These are phyloP conservation scores for Quercus glauca DNA, from an alignment of 306 rosid species.

Conservation along the genomic window DNA sequence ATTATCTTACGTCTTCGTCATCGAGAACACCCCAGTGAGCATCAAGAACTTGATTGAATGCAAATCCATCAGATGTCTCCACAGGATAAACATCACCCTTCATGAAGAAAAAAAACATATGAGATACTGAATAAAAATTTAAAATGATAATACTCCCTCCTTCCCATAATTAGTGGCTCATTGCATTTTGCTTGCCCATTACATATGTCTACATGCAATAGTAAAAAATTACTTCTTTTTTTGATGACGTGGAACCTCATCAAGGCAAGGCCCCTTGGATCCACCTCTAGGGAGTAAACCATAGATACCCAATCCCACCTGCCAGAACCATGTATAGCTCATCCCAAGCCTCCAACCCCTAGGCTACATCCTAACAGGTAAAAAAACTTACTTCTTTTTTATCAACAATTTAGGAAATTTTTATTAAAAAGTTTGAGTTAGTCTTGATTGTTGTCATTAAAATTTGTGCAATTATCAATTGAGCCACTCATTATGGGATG, in stretches of 20 bases:
- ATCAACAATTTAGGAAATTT: neutral
- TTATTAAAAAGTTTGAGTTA: neutral
- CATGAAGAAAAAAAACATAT: constrained; percentile 11
- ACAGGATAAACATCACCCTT: constrained; percentile 95
- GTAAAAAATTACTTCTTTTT: too few relatives aligned
- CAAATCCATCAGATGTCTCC: constrained; percentile 56
- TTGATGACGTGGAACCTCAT: too few relatives aligned
- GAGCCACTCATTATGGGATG: neutral
- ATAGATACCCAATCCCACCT: too few relatives aligned
- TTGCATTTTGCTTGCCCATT: neutral
- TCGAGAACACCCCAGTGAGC: constrained; percentile 88
- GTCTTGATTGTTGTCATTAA: neutral
- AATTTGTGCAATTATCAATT: neutral
- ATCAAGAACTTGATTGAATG: constrained; percentile 72
- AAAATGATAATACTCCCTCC: neutral
- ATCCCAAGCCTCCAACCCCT: too few relatives aligned
- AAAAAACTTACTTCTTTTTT: too few relatives aligned
- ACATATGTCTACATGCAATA: neutral
- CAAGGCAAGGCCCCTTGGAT: too few relatives aligned
- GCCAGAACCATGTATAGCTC: too few relatives aligned
- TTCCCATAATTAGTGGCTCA: neutral
- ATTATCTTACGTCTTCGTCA: constrained; percentile 73
- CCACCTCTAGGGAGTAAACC: too few relatives aligned
- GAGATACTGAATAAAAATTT: neutral
- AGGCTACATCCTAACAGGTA: too few relatives aligned